These are phyloP conservation scores for Tausonia pullulans DNA, from an alignment of 1,284 basidiomycete genomes.

Conservation along the genomic window DNA sequence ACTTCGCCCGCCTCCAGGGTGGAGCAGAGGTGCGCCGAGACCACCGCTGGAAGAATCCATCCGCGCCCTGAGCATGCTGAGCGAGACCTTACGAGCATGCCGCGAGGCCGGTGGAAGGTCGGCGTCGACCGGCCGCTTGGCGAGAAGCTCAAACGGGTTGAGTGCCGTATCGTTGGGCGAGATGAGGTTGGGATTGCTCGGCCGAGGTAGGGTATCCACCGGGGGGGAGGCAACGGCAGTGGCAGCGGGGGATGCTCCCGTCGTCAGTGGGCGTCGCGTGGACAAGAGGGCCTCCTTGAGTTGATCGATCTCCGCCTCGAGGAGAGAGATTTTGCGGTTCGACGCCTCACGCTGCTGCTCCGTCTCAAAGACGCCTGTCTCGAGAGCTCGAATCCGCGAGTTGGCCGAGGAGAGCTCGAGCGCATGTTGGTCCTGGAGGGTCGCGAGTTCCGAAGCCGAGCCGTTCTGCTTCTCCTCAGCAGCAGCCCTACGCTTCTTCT, in stretches of 20 bases:
- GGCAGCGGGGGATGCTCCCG: too few relatives aligned
- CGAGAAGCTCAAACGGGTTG: slow-evolving; percentile 31
- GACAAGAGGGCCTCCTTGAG: background rate
- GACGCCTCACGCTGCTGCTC: slow-evolving; percentile 57
- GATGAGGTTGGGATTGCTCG: background rate
- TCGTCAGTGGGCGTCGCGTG: background rate
- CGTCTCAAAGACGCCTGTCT: slow-evolving; percentile 59
- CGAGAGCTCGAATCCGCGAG: slow-evolving; percentile 60
- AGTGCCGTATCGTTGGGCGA: slow-evolving; percentile 15
- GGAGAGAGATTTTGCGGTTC: slow-evolving; percentile 39
- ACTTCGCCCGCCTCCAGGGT: background rate
- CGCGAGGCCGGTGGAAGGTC: slow-evolving; percentile 59
- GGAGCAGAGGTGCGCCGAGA: background rate
- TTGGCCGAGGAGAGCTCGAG: slow-evolving; percentile 67
- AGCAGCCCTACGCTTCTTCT: too few relatives aligned
- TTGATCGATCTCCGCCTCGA: slow-evolving; percentile 3
- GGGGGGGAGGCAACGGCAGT: background rate
- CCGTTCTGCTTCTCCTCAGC: background rate
- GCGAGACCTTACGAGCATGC: slow-evolving; percentile 71
- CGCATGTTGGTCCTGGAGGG: slow-evolving; percentile 55
- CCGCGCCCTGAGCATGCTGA: slow-evolving; percentile 77
- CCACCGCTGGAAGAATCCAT: slow-evolving; percentile 43
- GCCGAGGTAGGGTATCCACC: too few relatives aligned
- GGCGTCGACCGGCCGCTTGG: slow-evolving; percentile 49
- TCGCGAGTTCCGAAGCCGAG: slow-evolving; percentile 19